Evolutionary conservation across 768 basidiomycete genomes (phyloP).

Genomic region (Cyclocybe cylindracea): DNA sequence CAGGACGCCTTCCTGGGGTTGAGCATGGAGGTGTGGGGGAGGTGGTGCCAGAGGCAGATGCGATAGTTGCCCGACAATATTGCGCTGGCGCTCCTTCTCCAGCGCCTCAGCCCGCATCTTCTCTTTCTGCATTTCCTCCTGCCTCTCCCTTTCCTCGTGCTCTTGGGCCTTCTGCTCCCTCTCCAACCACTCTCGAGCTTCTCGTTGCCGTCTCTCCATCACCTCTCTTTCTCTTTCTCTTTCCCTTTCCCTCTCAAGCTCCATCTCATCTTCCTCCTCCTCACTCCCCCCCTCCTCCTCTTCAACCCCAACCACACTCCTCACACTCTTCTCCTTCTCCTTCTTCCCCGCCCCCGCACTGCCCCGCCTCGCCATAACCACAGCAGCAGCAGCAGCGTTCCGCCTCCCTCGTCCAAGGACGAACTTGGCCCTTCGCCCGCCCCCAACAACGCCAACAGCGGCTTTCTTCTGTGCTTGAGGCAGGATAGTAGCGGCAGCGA

Average conservation of each 20-base stretch:
- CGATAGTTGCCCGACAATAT: conserved; percentile 3
- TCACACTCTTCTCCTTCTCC: not conserved
- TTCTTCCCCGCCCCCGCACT: not conserved
- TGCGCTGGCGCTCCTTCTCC: conserved; percentile 8
- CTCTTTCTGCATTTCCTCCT: conserved; percentile 15
- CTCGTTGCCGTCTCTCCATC: no score
- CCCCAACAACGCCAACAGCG: not conserved
- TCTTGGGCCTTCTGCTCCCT: conserved; percentile 1
- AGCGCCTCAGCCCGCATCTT: conserved; percentile 3
- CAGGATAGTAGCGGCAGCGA: no score
- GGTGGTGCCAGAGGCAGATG: no score
- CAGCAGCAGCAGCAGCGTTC: no score
- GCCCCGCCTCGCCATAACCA: no score
- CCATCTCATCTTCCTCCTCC: conserved; percentile 4
- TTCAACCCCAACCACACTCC: not conserved
- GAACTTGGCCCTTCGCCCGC: no score
- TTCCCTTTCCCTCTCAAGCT: conserved; percentile 1
- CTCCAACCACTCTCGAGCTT: conserved; percentile 1
- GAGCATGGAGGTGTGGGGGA: no score
- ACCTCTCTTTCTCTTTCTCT: not conserved
- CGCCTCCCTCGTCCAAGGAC: no score
- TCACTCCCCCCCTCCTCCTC: conserved; percentile 2
- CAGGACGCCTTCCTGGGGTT: conserved; percentile 21
- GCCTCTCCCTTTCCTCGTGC: conserved; percentile 2
- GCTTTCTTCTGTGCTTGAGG: not conserved